phyloP scores from a whole-genome alignment of 208 protist genomes.

The Giardia duodenalis region DNA sequence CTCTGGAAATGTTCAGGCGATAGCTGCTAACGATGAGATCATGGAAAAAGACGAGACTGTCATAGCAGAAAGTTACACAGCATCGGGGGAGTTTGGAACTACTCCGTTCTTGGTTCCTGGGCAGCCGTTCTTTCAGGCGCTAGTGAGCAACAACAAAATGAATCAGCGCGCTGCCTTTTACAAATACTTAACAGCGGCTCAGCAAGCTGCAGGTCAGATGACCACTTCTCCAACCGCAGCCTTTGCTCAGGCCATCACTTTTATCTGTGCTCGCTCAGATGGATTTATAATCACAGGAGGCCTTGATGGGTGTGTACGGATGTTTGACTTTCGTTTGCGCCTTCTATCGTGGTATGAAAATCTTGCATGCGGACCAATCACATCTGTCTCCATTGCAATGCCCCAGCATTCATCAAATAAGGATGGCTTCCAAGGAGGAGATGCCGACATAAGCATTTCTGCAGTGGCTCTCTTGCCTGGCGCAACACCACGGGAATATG shows the following conservation, averaged over 20 bases:
- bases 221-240: neutral
- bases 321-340: conserved; percentile 22
- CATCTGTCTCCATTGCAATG: conserved; percentile 27
- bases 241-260: conserved; percentile 20
- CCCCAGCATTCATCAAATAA: neutral
- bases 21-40: neutral
- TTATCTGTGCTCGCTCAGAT: neutral
- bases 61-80: neutral
- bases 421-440: neutral
- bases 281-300: conserved; percentile 21
- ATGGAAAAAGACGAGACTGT: neutral
- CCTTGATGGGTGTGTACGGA: conserved; percentile 3
- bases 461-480: conserved; percentile 19
- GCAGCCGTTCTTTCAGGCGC: neutral
- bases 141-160: neutral
- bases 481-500: neutral
- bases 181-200: conserved; percentile 1
- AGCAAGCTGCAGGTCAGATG: neutral
- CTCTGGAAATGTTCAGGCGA: conserved; percentile 1
- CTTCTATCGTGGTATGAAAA: conserved; percentile 29
- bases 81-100: neutral
- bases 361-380: conserved; percentile 23
- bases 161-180: neutral
- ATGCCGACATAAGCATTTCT: neutral
- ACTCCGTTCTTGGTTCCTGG: neutral